Evolutionary conservation across 176 grass and related monocot species (phyloP).

Genomic region (Panicum miliaceum): DNA sequence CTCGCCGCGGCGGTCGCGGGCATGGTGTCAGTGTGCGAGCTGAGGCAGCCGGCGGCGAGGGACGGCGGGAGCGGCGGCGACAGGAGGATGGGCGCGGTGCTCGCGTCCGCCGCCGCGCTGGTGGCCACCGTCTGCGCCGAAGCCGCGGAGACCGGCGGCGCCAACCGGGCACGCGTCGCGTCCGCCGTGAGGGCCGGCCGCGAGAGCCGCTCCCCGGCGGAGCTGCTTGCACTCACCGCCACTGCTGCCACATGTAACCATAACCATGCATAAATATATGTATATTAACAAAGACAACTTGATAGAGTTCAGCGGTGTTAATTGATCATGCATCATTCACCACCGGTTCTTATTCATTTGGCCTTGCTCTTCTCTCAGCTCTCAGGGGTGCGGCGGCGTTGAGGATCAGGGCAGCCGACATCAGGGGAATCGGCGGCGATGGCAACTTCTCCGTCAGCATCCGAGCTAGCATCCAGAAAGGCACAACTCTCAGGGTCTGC

Average conservation of each 20-base stretch:
- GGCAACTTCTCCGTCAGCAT: conserved; percentile 40
- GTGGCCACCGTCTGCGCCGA: conserved; percentile 94
- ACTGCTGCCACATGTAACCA: conserved; percentile 75
- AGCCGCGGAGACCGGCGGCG: conserved; percentile 67
- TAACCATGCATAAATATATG: too few relatives aligned
- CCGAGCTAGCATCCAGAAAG: conserved; percentile 61
- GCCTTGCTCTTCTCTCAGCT: conserved; percentile 39
- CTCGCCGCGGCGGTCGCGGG: conserved; percentile 74
- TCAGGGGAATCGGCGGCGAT: conserved; percentile 24
- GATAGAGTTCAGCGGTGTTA: background rate
- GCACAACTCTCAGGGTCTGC: conserved; percentile 57
- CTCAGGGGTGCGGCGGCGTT: conserved; percentile 73
- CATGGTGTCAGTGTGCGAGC: conserved; percentile 54
- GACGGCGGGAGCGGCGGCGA: background rate
- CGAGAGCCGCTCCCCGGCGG: conserved; percentile 55
- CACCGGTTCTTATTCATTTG: background rate
- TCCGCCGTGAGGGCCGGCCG: conserved; percentile 64
- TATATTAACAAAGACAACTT: too few relatives aligned
- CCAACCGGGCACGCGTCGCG: conserved; percentile 51
- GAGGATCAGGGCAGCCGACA: conserved; percentile 58
- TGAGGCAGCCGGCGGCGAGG: conserved; percentile 4
- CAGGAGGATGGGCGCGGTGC: conserved; percentile 48
- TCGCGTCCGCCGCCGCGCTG: conserved; percentile 73
- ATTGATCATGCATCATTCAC: too few relatives aligned
- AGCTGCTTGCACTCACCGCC: conserved; percentile 71